Evolutionary conservation across 2,329 filamentous ascomycete genomes (phyloP), one percentile per base, ranked within the genome.

Genomic region (Phyllosticta citribraziliensis): DNA sequence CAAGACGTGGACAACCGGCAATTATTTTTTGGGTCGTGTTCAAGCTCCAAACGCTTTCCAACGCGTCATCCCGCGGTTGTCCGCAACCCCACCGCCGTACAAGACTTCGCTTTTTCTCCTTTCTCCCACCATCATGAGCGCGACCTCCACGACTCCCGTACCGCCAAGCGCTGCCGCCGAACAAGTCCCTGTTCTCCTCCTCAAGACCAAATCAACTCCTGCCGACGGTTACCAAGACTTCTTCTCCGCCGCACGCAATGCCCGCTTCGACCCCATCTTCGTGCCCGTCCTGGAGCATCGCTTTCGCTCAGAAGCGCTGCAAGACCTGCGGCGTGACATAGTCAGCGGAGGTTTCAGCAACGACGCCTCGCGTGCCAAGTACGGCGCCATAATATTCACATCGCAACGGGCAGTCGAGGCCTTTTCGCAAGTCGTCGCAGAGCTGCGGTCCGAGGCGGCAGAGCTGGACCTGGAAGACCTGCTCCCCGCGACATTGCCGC

Each of bases 341-440:
- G 68, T 71, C 63, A 68, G 68, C 52, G 74, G 75, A 53, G 75
- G 73, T 25, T 76, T 80, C 63, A 69, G 68, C 14, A 64, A 65
- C 33, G 40, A 47, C 27, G 22, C 57, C n/a, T 55, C 19, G 5
- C 69, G 68, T 14, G 72, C 73, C 59, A 70, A 75, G 14, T 93
- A 89, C 68, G 88, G 88, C 5, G 89, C 88, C n/a, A 75, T 93
- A 62, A 86, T 94, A 56, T 93, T 94, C 70, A 94, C 89, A 1
- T 92, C 88, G 8, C 90, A 94, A 71, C 82, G 89, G 56, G 88
- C 90, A 0, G 89, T 94, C 2, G 90, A 94, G 70, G 88, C 87
- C 0, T 91, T 94, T 68, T 76, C 83, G 3, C 77, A 81, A 54
- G 75, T 90, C 9, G 80, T 91, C 0, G 75, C 80, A 14, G 81